These are phyloP conservation scores for Xylariaceae sp. DNA, from an alignment of 2,329 filamentous ascomycete species.

Conservation along the genomic window DNA sequence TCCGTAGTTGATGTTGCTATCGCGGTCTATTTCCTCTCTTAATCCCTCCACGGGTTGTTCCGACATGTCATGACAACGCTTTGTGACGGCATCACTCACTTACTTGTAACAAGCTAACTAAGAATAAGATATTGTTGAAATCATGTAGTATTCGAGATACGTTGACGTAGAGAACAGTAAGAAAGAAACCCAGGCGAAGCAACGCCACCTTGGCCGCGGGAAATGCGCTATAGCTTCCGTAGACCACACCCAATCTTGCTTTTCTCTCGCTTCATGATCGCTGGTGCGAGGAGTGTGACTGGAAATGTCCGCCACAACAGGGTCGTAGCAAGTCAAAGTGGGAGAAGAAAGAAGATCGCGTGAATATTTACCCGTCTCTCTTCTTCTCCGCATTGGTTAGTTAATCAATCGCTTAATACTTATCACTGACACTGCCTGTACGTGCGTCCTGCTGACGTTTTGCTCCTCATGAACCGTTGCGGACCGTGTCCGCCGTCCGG, in stretches of 20 bases:
- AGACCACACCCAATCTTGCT: neutral
- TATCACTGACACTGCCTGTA: neutral
- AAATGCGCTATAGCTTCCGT: neutral
- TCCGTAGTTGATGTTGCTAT: neutral
- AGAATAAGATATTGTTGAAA: no score
- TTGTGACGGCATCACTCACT: neutral
- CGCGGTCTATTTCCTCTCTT: slow-evolving; percentile 8
- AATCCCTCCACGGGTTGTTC: neutral
- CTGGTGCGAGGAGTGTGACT: no score
- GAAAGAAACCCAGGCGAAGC: neutral
- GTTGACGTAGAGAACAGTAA: neutral
- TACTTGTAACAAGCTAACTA: no score
- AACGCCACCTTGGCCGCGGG: slow-evolving; percentile 3
- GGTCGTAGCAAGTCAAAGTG: neutral
- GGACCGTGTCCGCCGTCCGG: neutral
- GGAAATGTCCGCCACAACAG: no score
- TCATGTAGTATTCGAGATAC: neutral
- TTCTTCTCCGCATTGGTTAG: slow-evolving; percentile 4
- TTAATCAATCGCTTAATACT: no score
- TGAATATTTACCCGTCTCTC: neutral
- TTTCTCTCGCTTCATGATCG: neutral
- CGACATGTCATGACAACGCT: slow-evolving; percentile 2
- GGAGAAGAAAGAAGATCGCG: neutral
- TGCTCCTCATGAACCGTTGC: slow-evolving; percentile 9
- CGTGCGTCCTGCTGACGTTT: neutral